Evolutionary conservation across 2,329 filamentous ascomycete genomes (phyloP).

Genomic region (Uncinocarpus reesii): DNA sequence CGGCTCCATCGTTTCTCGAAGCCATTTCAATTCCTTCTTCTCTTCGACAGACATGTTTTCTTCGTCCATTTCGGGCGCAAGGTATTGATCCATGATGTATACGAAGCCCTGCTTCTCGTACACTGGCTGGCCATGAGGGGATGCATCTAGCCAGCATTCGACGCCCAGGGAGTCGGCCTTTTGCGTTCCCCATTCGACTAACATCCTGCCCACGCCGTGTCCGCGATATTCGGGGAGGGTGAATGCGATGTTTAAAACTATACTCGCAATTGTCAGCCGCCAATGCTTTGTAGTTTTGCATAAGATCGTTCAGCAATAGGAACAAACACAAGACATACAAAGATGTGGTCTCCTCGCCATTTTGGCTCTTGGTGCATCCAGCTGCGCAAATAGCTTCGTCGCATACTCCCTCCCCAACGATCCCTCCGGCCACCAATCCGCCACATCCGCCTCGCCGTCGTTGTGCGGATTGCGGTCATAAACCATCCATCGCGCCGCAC

Average conservation of each 20-base stretch:
- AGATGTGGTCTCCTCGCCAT: constrained; percentile 20
- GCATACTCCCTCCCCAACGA: constrained; percentile 17
- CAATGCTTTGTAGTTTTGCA: no score
- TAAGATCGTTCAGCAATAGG: background rate
- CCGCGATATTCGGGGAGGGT: constrained; percentile 22
- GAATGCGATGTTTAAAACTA: constrained; percentile 22
- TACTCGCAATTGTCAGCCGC: background rate
- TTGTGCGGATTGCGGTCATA: constrained; percentile 24
- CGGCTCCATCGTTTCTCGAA: constrained; percentile 8
- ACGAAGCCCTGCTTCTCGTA: constrained; percentile 17
- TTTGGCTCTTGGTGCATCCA: constrained; percentile 15
- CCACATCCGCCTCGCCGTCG: constrained; percentile 10
- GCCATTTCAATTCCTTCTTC: constrained; percentile 9
- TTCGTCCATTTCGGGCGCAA: constrained; percentile 12
- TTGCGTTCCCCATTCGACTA: constrained; percentile 23
- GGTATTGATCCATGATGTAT: constrained; percentile 2
- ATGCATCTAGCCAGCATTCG: constrained; percentile 22
- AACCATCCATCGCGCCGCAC: constrained; percentile 25
- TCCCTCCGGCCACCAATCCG: constrained; percentile 28
- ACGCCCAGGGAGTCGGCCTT: constrained; percentile 22
- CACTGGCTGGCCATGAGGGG: constrained; percentile 14
- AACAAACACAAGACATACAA: constrained; percentile 15
- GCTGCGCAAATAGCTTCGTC: constrained; percentile 17
- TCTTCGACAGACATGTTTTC: constrained; percentile 11
- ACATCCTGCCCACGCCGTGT: constrained; percentile 19